Evolutionary conservation across 2,329 filamentous ascomycete genomes (phyloP).

Genomic region (Lachnum nothofagi): DNA sequence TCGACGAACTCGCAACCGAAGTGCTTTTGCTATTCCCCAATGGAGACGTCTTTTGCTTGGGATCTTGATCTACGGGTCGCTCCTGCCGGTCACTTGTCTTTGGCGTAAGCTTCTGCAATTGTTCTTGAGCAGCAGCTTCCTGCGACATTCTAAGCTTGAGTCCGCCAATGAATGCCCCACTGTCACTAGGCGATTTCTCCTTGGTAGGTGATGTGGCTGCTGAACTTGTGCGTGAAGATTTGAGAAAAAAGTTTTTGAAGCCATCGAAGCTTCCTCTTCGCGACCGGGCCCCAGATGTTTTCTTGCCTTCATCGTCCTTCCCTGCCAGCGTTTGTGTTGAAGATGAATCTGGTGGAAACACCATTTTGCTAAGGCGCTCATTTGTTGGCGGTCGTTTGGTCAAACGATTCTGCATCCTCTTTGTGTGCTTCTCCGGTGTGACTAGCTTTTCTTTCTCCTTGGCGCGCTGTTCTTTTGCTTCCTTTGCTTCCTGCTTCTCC

Average conservation of each 20-base stretch:
- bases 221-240: slow-evolving; percentile 6
- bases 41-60: slow-evolving; percentile 4
- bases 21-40: not conserved
- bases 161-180: slow-evolving; percentile 29
- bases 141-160: slow-evolving; percentile 28
- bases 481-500: slow-evolving; percentile 40
- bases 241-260: slow-evolving; percentile 21
- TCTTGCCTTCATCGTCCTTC: slow-evolving; percentile 5
- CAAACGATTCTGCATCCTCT: slow-evolving; percentile 36
- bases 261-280: slow-evolving; percentile 24
- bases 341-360: slow-evolving; percentile 12
- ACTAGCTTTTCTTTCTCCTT: slow-evolving; percentile 40
- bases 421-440: slow-evolving; percentile 34
- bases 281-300: slow-evolving; percentile 5
- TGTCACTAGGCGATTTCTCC: slow-evolving; percentile 9
- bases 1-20: too few relatives aligned
- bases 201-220: slow-evolving; percentile 3
- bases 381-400: slow-evolving; percentile 29
- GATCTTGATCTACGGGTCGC: slow-evolving; percentile 4
- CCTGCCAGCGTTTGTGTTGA: not conserved
- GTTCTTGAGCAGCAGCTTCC: slow-evolving; percentile 20
- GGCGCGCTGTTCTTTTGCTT: slow-evolving; percentile 38
- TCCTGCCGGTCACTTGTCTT: not conserved
- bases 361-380: slow-evolving; percentile 17
- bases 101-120: slow-evolving; percentile 6